These are phyloP conservation scores for Ceratobasidium sp. DNA, from an alignment of 1,284 basidiomycete species.

Conservation along the genomic window DNA sequence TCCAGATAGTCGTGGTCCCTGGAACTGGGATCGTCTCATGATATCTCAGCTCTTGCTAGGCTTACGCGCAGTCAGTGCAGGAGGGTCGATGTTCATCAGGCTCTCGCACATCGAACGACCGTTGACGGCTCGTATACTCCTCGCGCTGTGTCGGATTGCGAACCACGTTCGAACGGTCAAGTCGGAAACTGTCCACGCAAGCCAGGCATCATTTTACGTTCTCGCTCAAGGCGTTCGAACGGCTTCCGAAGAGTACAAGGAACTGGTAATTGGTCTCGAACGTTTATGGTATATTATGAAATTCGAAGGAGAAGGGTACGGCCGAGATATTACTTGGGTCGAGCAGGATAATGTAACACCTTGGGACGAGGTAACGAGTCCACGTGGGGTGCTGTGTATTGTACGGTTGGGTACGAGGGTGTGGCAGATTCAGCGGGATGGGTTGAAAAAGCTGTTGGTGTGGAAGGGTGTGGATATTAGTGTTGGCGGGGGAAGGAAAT, in stretches of 20 bases:
- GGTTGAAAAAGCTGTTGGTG: slow-evolving; percentile 4
- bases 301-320: slow-evolving; percentile 38
- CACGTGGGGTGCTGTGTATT: neutral
- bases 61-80: too few species aligned
- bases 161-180: slow-evolving; percentile 50
- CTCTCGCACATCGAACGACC: too few species aligned
- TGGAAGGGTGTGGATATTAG: neutral
- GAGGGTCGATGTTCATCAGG: too few species aligned
- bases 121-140: too few species aligned
- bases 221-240: slow-evolving; percentile 51
- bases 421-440: slow-evolving; percentile 23
- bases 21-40: too few species aligned
- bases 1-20: too few species aligned
- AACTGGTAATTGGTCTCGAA: neutral
- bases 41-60: too few species aligned
- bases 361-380: slow-evolving; percentile 25
- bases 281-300: slow-evolving; percentile 36
- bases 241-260: neutral
- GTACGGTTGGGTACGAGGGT: slow-evolving; percentile 1
- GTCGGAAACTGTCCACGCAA: slow-evolving; percentile 55
- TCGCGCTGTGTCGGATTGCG: slow-evolving; percentile 50
- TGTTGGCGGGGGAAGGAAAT: too few species aligned
- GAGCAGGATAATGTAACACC: slow-evolving; percentile 16
- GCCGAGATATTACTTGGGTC: slow-evolving; percentile 11
- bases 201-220: slow-evolving; percentile 55